A percentile compares a stretch with the other conserved stretches of the same genome.
These are phyloP conservation scores for Aureobasidium leucospermi DNA, from an alignment of 2,329 filamentous ascomycete species.

Conservation along the genomic window DNA sequence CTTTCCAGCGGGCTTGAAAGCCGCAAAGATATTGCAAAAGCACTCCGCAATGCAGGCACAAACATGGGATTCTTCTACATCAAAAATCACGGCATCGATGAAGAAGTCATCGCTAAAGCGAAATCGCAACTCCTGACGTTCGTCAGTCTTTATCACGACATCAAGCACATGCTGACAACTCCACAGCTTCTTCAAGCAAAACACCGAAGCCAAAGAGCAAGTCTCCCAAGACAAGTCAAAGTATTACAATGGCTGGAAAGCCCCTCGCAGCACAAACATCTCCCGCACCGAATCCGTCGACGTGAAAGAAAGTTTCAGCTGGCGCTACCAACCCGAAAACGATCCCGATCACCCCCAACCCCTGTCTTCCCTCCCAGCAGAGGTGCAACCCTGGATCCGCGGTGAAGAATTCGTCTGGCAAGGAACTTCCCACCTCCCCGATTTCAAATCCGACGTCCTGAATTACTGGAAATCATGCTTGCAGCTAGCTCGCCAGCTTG, in stretches of 20 bases:
- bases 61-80: slow-evolving; percentile 42
- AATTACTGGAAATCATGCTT: slow-evolving; percentile 25
- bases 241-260: slow-evolving; percentile 42
- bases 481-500: slow-evolving; percentile 30
- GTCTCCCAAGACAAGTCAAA: slow-evolving; percentile 27
- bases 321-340: slow-evolving; percentile 46
- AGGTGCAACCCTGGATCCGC: slow-evolving; percentile 22
- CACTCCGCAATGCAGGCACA: slow-evolving; percentile 35
- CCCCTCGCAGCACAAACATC: not conserved
- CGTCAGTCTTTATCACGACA: not conserved
- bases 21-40: slow-evolving; percentile 32
- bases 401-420: slow-evolving; percentile 49
- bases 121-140: slow-evolving; percentile 15
- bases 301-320: slow-evolving; percentile 26
- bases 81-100: slow-evolving; percentile 23
- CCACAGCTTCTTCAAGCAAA: slow-evolving; percentile 43
- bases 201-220: slow-evolving; percentile 36
- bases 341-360: slow-evolving; percentile 35
- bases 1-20: slow-evolving; percentile 30
- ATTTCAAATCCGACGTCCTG: slow-evolving; percentile 46
- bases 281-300: slow-evolving; percentile 27
- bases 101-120: slow-evolving; percentile 14
- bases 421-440: slow-evolving; percentile 40
- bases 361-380: slow-evolving; percentile 35
- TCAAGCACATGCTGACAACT: not conserved